Conservation (phyloP, 164 flowering plant species). For the Chloranthus sessilifolius region DNA sequence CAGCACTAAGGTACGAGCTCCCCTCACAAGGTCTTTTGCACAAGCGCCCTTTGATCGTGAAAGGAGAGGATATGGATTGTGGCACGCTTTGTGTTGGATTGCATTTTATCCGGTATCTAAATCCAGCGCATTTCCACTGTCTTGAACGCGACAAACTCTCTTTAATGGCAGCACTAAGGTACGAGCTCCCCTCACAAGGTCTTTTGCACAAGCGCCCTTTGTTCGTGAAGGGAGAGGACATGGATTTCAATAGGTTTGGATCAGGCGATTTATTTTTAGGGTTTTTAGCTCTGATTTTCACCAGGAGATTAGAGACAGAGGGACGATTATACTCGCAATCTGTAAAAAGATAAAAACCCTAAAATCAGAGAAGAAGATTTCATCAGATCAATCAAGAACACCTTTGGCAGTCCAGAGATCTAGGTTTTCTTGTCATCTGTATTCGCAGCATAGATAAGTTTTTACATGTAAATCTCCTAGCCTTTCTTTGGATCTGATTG, state of each 20-base stretch:
- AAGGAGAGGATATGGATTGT: slow-evolving; percentile 95
- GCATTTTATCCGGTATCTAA: slow-evolving; percentile 79
- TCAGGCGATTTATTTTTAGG: too few species aligned
- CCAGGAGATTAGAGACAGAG: too few species aligned
- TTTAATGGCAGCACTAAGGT: slow-evolving; percentile 84
- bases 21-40: slow-evolving; percentile 85
- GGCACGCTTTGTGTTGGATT: slow-evolving; percentile 90
- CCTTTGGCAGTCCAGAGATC: too few species aligned
- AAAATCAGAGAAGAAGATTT: too few species aligned
- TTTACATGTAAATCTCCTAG: too few species aligned
- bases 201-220: slow-evolving; percentile 74
- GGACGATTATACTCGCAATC: too few species aligned
- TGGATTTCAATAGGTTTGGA: slow-evolving; percentile 82
- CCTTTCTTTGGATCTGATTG: too few species aligned
- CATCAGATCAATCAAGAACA: too few species aligned
- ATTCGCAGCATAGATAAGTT: too few species aligned
- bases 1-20: slow-evolving; percentile 88
- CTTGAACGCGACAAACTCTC: slow-evolving; percentile 90
- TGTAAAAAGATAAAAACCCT: too few species aligned
- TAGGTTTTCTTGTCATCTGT: too few species aligned
- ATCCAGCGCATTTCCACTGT: slow-evolving; percentile 68
- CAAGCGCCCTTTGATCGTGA: slow-evolving; percentile 81
- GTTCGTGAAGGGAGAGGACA: slow-evolving; percentile 82
- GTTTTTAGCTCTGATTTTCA: too few species aligned
- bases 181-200: slow-evolving; percentile 96